phyloP scores from a whole-genome alignment of 768 basidiomycete species.

The Tricholoma bakamatsutake region DNA sequence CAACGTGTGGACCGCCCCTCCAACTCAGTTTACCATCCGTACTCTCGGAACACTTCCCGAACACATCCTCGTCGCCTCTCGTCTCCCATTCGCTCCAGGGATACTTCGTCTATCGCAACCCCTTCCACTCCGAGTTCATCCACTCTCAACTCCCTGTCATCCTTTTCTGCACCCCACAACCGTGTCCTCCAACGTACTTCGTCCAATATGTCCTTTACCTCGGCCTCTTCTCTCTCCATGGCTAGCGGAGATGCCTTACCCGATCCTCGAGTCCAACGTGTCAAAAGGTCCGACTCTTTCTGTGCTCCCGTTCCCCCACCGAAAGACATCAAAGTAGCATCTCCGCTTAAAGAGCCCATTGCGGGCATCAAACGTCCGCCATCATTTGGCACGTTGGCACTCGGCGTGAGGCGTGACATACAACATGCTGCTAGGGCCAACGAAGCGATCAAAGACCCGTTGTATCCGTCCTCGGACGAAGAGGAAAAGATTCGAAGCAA shows the following conservation, averaged over 20 bases:
- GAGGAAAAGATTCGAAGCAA: constrained; percentile 62
- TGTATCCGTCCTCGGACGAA: constrained; percentile 64
- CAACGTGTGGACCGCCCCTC: constrained; percentile 57
- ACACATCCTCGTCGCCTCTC: constrained; percentile 29
- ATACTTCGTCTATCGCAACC: constrained; percentile 39
- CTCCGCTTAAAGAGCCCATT: constrained; percentile 12
- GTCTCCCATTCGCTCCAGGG: constrained; percentile 33
- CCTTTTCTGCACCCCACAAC: constrained; percentile 31
- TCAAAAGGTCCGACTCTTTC: constrained; percentile 46
- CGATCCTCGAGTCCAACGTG: constrained; percentile 46
- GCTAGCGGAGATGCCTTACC: constrained; percentile 31
- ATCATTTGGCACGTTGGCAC: constrained; percentile 43
- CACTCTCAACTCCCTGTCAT: constrained; percentile 47
- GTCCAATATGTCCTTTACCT: constrained; percentile 38
- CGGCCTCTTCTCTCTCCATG: constrained; percentile 37
- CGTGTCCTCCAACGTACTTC: constrained; percentile 38
- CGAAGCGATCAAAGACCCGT: constrained; percentile 30
- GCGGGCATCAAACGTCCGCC: constrained; percentile 51
- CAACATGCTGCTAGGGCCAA: constrained; percentile 9
- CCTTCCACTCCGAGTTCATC: constrained; percentile 63
- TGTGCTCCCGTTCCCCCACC: constrained; percentile 26
- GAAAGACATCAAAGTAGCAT: constrained; percentile 22
- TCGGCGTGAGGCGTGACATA: constrained; percentile 20
- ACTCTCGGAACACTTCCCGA: constrained; percentile 39
- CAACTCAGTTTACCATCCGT: constrained; percentile 52